Evolutionary conservation across 331 rosid species (phyloP), one percentile per base, ranked within the genome.

Genomic region (Malus hybrid): DNA sequence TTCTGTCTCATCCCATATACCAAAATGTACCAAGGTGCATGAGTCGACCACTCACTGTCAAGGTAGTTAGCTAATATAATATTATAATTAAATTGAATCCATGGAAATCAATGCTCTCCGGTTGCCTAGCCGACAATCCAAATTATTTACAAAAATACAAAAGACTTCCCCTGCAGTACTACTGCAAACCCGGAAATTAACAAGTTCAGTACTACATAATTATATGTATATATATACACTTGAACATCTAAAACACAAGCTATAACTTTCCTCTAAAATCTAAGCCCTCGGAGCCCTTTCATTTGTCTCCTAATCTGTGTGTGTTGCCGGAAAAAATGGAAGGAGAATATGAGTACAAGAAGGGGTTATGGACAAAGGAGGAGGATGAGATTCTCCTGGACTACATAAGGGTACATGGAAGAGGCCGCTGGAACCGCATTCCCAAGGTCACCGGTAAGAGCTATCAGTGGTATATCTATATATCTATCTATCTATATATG

Each of bases 351-450:
- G 63, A 52, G 81, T 50, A 72, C 52, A 81, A 72, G 85, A 81
- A 77, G 65, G 79, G 81, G 62, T 67, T 77, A 13, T 81, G 85
- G 85, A 72, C 85, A n/a, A 70, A 72, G 72, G 81, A 81, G 75
- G 85, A 81, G 56, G 85, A 81, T 71, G 70, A 36, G 81, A 65
- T 77, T 72, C 76, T 81, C 72, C 65, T 61, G 32, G 79, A 81
- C 55, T 73, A 72, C 79, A 31, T 77, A 6, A 48, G 27, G 63
- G 69, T 50, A 6, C 72, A 81, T 31, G 81, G 85, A 22, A 72
- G 42, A 36, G 69, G 65, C 9, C 77, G 77, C 31, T 81, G 85
- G 85, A 77, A 81, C 32, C 81, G 72, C 72, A 77, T 81, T 18
- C 57, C 81, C 10, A 81, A 76, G 68, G 28, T 60, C 10, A 70